Base-by-base conservation (phyloP, 148 eudicot genomes). In the Persicaria maculosa region DNA sequence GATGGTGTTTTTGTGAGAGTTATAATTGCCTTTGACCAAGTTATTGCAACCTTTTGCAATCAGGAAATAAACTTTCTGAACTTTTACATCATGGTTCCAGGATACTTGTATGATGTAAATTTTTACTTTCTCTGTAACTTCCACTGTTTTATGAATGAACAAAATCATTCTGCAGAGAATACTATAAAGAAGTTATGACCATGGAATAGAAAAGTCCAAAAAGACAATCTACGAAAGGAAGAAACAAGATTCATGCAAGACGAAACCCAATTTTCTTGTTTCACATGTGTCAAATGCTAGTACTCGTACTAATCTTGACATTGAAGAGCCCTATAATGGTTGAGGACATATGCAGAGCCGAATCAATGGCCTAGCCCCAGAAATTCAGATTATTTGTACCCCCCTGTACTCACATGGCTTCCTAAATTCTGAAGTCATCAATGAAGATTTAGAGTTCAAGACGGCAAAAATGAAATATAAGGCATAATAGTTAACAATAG, bases 31-130 rank as follows among this genome's bases (percentile, higher is more conserved):
- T 57, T 17, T 57, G 62, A 57, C 62, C 62, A 57, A 57, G 62
- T 2, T 17, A 57, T 57, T 57, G 25, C 10, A 57, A 6, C 20
- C 2, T 12, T 54, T 54, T 4, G 58, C 19, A 15, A 54, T 54
- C 58, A 54, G 58, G n/a, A 53, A n/a, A 54, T 54, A n/a, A 54
- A 54, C 58, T 19, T 53, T 53, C 58, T 53, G 15, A 53, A 53
- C 19, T 53, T 53, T 5, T 53, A 16, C 58, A 5, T 53, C n/a
- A 53, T 53, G 58, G 58, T 53, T 19, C 19, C 19, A 53, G 58
- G 53, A 14, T 50, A 1, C 31, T 25, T 0, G 31, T 25, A 25
- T 25, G 1, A 25, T 25, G 31, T 25, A 25, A 25, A 25, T 0
- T 25, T 25, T 31, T 31, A 31, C 2, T 31, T 31, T 31, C 40